Percentiles rank a stretch among this genome's conserved stretches.
Conservation (phyloP, 2,329 filamentous ascomycete species). For the Uncinocarpus reesii region DNA sequence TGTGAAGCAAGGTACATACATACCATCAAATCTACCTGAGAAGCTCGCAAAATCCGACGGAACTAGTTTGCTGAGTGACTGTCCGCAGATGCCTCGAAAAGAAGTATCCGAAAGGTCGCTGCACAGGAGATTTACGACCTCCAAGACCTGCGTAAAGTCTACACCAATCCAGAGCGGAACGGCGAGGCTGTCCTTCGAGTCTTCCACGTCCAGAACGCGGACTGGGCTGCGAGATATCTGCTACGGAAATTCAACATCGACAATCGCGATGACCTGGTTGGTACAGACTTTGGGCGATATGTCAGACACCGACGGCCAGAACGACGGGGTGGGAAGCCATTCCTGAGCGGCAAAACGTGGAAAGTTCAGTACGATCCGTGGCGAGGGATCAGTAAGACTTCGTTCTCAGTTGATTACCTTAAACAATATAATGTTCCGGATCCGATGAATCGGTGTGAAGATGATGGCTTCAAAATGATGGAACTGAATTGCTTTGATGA, state of each 20-base stretch:
- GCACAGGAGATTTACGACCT: slow-evolving; percentile 42
- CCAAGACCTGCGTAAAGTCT: slow-evolving; percentile 37
- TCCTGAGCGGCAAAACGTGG: slow-evolving; percentile 44
- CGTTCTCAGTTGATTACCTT: slow-evolving; percentile 45
- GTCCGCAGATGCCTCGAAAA: slow-evolving; percentile 27
- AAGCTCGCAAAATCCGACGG: not conserved
- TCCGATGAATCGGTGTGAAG: slow-evolving; percentile 13
- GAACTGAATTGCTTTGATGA: slow-evolving; percentile 43
- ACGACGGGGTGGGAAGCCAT: slow-evolving; percentile 41
- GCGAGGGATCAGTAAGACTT: slow-evolving; percentile 41
- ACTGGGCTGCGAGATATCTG: slow-evolving; percentile 42
- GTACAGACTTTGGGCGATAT: slow-evolving; percentile 43
- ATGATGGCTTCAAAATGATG: slow-evolving; percentile 37
- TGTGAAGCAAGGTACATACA: slow-evolving; percentile 27
- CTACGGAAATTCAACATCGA: slow-evolving; percentile 46
- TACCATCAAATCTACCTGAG: not conserved
- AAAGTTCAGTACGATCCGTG: slow-evolving; percentile 42
- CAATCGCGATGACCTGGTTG: slow-evolving; percentile 37
- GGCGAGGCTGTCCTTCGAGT: slow-evolving; percentile 25
- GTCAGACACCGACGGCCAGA: slow-evolving; percentile 40
- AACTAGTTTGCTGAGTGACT: slow-evolving; percentile 5
- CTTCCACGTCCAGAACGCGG: slow-evolving; percentile 45
- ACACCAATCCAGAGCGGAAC: slow-evolving; percentile 24
- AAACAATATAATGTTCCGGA: slow-evolving; percentile 32
- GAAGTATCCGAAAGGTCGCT: slow-evolving; percentile 35